Percentiles rank a stretch among this genome's conserved stretches.
phyloP scores from a whole-genome alignment of 164 flowering plant genomes.

The Pachysandra terminalis region DNA sequence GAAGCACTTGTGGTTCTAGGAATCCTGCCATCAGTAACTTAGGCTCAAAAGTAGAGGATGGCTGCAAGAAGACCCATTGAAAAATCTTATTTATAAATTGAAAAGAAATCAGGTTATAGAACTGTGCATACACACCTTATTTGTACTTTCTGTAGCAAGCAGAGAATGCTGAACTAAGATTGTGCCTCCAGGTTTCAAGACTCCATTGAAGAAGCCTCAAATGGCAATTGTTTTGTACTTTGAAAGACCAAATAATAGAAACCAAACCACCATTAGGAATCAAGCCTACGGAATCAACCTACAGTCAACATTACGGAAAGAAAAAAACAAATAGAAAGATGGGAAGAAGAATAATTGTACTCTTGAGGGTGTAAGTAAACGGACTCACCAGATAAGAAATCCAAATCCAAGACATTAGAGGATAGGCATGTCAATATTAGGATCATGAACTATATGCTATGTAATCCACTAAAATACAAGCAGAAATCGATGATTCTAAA shows the following conservation, averaged over 20 bases:
- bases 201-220: slow-evolving; percentile 61
- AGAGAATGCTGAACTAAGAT: slow-evolving; percentile 33
- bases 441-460: too few species aligned
- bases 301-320: neutral
- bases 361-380: too few species aligned
- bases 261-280: neutral
- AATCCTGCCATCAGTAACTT: slow-evolving; percentile 72
- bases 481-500: too few species aligned
- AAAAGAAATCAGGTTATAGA: slow-evolving; percentile 5
- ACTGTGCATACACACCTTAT: neutral
- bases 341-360: too few species aligned
- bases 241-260: neutral
- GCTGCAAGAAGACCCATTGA: slow-evolving; percentile 36
- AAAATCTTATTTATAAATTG: neutral
- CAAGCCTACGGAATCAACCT: too few species aligned
- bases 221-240: slow-evolving; percentile 49
- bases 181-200: slow-evolving; percentile 70
- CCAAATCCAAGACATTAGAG: too few species aligned
- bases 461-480: too few species aligned
- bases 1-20: slow-evolving; percentile 44
- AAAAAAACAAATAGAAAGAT: neutral
- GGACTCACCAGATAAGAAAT: too few species aligned
- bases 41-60: slow-evolving; percentile 41
- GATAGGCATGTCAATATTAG: too few species aligned
- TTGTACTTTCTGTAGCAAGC: slow-evolving; percentile 16